Percentiles rank a stretch among this genome's conserved stretches.
phyloP scores from a whole-genome alignment of 371 early-diverging fungal species.

The Mucor piriformis region DNA sequence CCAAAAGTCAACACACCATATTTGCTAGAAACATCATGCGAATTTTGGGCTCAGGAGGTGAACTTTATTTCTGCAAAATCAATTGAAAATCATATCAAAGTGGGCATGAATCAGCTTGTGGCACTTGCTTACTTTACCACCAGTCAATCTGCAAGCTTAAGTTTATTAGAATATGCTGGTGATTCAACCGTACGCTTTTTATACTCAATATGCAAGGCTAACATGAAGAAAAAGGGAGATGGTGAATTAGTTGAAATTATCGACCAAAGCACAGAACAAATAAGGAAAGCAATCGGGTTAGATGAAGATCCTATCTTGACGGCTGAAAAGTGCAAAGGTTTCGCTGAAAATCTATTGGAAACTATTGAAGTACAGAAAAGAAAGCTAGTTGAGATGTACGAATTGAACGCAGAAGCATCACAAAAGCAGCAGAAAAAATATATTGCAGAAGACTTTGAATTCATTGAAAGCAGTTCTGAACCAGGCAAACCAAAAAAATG shows the following conservation, averaged over 20 bases:
- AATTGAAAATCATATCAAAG: constrained; percentile 20
- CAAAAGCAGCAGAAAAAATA: constrained; percentile 18
- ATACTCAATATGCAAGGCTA: constrained; percentile 16
- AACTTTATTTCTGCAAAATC: constrained; percentile 16
- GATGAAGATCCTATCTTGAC: constrained; percentile 22
- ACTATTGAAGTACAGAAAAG: constrained; percentile 19
- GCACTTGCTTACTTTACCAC: constrained; percentile 22
- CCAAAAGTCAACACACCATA: constrained; percentile 19
- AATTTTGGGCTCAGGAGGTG: constrained; percentile 16
- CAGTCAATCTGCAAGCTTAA: constrained; percentile 13
- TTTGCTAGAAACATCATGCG: constrained; percentile 18
- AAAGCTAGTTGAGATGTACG: constrained; percentile 14
- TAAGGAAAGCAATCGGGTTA: constrained; percentile 21
- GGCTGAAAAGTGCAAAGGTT: constrained; percentile 21
- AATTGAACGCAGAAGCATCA: constrained; percentile 17
- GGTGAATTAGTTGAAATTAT: constrained; percentile 12
- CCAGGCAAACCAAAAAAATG: constrained; percentile 19
- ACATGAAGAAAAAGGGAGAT: constrained; percentile 21
- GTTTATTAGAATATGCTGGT: constrained; percentile 15
- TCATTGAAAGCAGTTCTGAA: constrained; percentile 22
- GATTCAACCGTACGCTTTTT: constrained; percentile 22
- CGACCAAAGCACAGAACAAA: constrained; percentile 20
- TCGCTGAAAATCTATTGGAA: constrained; percentile 19
- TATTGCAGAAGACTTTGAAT: constrained; percentile 21
- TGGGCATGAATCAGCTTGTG: constrained; percentile 21